Base-by-base conservation (phyloP, 169 alveolate genomes). In the Eimeria acervulina region DNA sequence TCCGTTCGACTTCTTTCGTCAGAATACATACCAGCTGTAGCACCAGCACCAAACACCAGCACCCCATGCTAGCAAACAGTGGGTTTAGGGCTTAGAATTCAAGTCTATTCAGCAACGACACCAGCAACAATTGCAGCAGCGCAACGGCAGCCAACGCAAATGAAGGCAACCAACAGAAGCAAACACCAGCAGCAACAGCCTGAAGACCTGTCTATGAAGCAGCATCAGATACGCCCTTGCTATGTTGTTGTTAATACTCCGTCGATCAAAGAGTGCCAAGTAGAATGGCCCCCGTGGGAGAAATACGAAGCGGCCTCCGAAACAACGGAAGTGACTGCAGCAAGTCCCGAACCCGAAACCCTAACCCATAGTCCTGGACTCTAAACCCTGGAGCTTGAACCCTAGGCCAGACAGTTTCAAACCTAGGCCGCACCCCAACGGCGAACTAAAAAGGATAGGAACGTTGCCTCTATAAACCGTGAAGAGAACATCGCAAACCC, bases 271-370 rank as follows among this genome's bases (percentile, higher is more conserved):
- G 81, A 97, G 96, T 38, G 97, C 98, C 85, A 98, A 95, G 81
- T 96, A 97, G 78, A 98, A 95, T 33, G 97, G 98, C n/a, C 98
- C 98, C 89, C 97, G 96, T 63, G 97, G 97, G 59, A 97, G 95
- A 89, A 97, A 98, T 38, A 96, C 98, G 44, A 98, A 96, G 31
- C 95, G 95, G 70, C 90, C 90, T 26, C 90, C 90, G 90, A 42
- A 81, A 51, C 63, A 81, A 10, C 90, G 90, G 31, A 81, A 81
- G 61, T 81, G 90, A 7, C 90, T 81, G 90, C 72, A 81, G 90
- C 90, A 44, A 28, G 47, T 12, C 90, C 51, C 70, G 15, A 26
- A n/a, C 44, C 90, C 38, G 6, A 44, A 44, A 26, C 72, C 72
- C 47, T 47, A 74, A 74, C 61, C 85, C 61, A 5, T 23, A 74